A percentile compares a stretch with the other conserved stretches of the same genome.
phyloP scores from a whole-genome alignment of 2,329 filamentous ascomycete species.

The Diplodia seriata region DNA sequence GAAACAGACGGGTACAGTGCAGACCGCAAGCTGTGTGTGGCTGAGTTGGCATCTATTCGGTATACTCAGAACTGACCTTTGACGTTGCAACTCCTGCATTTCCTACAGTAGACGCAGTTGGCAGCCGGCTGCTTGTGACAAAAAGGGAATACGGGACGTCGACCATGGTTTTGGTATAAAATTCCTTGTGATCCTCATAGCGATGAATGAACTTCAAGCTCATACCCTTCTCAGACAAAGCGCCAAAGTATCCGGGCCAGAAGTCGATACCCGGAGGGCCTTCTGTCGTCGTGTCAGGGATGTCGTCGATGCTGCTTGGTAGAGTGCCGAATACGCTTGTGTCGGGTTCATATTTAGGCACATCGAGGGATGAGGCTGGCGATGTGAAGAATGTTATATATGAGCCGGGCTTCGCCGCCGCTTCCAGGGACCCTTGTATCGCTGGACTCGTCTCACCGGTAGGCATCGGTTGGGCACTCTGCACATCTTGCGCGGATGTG shows the following conservation, averaged over 20 bases:
- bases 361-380: conserved; percentile 31
- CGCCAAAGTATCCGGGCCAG: conserved; percentile 62
- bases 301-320: conserved; percentile 54
- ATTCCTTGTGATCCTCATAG: neutral
- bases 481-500: neutral
- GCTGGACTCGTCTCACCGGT: neutral
- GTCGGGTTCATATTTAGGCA: neutral
- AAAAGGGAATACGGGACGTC: conserved; percentile 20
- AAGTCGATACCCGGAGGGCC: conserved; percentile 36
- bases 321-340: conserved; percentile 45
- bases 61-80: conserved; percentile 14
- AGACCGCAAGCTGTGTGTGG: neutral
- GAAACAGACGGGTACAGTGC: neutral
- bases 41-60: neutral
- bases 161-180: neutral
- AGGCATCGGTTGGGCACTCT: too few species aligned
- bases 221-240: conserved; percentile 64
- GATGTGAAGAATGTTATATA: conserved; percentile 57
- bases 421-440: conserved; percentile 47
- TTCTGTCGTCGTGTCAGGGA: conserved; percentile 37
- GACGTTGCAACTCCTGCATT: neutral
- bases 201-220: conserved; percentile 34
- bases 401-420: conserved; percentile 68
- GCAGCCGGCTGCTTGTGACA: neutral
- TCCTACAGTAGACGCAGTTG: neutral